Evolutionary conservation across 75 land plant genomes (phyloP).

Genomic region (Chamaecyparis obtusa): DNA sequence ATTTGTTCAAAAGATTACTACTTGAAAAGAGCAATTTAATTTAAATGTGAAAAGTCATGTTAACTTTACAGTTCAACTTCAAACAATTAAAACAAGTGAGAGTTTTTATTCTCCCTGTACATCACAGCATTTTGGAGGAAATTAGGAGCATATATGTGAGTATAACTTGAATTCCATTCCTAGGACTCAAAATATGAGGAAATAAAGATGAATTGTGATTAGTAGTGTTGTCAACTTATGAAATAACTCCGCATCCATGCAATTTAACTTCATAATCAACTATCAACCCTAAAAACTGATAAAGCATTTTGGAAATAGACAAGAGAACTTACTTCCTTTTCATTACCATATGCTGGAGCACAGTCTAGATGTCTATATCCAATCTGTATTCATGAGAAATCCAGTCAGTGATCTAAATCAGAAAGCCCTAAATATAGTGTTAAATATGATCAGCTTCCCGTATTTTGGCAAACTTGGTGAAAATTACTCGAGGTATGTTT

Average conservation of each 20-base stretch:
- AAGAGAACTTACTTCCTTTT: constrained; percentile 61
- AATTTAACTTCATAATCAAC: not conserved
- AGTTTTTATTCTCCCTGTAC: not conserved
- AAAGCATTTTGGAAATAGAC: not conserved
- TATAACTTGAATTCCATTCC: not conserved
- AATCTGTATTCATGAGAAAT: constrained; percentile 40
- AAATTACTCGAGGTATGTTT: not conserved
- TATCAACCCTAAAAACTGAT: not conserved
- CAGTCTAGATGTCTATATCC: constrained; percentile 95
- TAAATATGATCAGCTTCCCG: not conserved
- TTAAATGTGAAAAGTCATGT: not conserved
- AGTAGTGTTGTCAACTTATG: not conserved
- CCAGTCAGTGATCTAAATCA: not conserved
- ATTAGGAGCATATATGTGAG: not conserved
- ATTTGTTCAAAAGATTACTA: not conserved
- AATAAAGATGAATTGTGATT: not conserved
- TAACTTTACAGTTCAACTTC: not conserved
- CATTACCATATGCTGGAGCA: constrained; percentile 68
- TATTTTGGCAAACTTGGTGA: not conserved
- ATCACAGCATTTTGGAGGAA: not conserved
- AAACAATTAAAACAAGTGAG: not conserved
- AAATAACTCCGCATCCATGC: not conserved
- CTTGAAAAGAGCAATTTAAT: not conserved
- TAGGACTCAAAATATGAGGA: not conserved
- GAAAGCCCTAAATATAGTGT: not conserved